These are phyloP conservation scores for Capsicum chinense DNA, from an alignment of 257 asterid genomes.

Conservation along the genomic window DNA sequence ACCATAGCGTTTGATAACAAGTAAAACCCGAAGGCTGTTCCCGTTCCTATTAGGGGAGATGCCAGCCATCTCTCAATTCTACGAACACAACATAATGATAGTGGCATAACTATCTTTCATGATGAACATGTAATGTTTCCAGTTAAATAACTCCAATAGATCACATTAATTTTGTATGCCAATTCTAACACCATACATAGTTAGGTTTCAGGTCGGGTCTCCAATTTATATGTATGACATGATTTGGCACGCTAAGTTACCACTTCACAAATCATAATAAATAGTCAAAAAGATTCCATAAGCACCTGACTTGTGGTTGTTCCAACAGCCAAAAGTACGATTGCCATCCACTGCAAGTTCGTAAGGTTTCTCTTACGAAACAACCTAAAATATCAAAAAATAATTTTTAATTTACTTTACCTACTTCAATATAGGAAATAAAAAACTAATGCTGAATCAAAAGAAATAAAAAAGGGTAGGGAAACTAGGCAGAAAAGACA, in stretches of 20 bases:
- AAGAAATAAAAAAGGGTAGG: neutral
- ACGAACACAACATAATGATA: no score
- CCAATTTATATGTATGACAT: neutral
- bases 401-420: conserved; percentile 30
- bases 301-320: conserved; percentile 95
- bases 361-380: conserved; percentile 97
- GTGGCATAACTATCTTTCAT: neutral
- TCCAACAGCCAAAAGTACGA: conserved; percentile 85
- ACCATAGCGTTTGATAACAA: neutral
- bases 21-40: no score
- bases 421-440: conserved; percentile 8
- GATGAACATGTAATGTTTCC: neutral
- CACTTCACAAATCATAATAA: neutral
- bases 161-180: conserved; percentile 10
- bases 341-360: conserved; percentile 98
- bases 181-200: neutral
- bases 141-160: neutral
- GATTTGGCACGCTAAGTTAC: neutral
- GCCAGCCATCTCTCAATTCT: no score
- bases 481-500: neutral
- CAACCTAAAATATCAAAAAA: conserved; percentile 64
- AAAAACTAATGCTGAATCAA: neutral
- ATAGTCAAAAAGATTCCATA: conserved; percentile 20
- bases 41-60: no score
- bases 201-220: neutral